These are phyloP conservation scores for Phytophthora capsici DNA, from an alignment of 352 stramenopile genomes.

Conservation along the genomic window DNA sequence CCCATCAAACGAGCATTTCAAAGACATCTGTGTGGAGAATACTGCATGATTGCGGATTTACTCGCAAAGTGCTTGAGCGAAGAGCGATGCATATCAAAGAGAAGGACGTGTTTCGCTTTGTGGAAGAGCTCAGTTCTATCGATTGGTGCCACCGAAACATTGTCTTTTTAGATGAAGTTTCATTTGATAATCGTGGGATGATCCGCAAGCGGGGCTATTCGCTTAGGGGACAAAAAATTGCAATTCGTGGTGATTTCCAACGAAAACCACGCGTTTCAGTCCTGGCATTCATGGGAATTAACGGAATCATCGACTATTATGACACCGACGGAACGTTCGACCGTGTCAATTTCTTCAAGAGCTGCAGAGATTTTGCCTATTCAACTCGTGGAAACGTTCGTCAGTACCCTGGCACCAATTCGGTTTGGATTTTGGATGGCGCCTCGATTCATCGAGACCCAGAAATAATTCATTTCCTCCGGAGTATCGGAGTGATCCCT, in stretches of 20 bases:
- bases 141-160: background rate
- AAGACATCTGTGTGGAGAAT: background rate
- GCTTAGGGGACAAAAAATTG: background rate
- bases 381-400: background rate
- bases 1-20: background rate
- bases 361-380: conserved; percentile 23
- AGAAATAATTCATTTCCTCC: conserved; percentile 34
- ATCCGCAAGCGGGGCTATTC: background rate
- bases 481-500: background rate
- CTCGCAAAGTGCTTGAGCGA: background rate
- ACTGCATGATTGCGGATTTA: background rate
- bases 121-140: background rate
- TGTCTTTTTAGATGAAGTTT: background rate
- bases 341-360: conserved; percentile 12
- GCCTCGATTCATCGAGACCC: conserved; percentile 29
- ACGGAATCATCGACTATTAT: background rate
- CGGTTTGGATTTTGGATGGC: conserved; percentile 40
- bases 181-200: background rate
- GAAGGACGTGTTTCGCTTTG: background rate
- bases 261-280: background rate
- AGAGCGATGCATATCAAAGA: background rate
- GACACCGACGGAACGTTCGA: background rate
- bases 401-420: conserved; percentile 24
- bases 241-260: background rate
- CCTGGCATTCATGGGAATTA: background rate